phyloP scores from a whole-genome alignment of 805 yeast genomes.

The Kockiozyma suomiensis region DNA sequence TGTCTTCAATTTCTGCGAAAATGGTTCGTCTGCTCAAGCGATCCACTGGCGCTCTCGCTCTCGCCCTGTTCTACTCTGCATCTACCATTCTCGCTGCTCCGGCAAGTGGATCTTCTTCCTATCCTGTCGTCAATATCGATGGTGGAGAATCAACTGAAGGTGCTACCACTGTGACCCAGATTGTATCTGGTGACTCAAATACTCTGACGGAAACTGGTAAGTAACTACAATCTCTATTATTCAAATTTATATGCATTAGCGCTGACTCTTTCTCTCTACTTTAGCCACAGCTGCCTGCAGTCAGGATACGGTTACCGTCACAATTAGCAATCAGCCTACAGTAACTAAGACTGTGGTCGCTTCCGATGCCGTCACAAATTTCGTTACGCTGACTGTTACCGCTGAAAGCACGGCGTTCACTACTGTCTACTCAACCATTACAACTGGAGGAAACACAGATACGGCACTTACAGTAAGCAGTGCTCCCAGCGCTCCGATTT shows the following conservation, averaged over 20 bases:
- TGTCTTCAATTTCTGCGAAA: neutral
- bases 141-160: slow-evolving; percentile 14
- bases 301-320: slow-evolving; percentile 15
- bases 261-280: neutral
- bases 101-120: neutral
- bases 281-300: neutral
- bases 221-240: too few species aligned
- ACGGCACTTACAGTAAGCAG: neutral
- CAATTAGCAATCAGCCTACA: slow-evolving; percentile 13
- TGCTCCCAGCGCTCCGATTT: neutral
- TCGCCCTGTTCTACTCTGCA: slow-evolving; percentile 1
- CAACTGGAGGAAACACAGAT: neutral
- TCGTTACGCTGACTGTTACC: slow-evolving; percentile 7
- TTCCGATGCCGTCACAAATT: neutral
- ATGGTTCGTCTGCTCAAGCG: neutral
- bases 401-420: neutral
- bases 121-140: slow-evolving; percentile 26
- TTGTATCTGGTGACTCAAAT: neutral
- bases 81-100: slow-evolving; percentile 7
- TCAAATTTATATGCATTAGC: too few species aligned
- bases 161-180: slow-evolving; percentile 4
- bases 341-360: slow-evolving; percentile 7
- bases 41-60: neutral
- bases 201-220: neutral
- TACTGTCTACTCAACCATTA: slow-evolving; percentile 12